Evolutionary conservation across 345 rosid species (phyloP), one percentile per base, ranked within the genome.

Genomic region (Anastatica hierochuntica): DNA sequence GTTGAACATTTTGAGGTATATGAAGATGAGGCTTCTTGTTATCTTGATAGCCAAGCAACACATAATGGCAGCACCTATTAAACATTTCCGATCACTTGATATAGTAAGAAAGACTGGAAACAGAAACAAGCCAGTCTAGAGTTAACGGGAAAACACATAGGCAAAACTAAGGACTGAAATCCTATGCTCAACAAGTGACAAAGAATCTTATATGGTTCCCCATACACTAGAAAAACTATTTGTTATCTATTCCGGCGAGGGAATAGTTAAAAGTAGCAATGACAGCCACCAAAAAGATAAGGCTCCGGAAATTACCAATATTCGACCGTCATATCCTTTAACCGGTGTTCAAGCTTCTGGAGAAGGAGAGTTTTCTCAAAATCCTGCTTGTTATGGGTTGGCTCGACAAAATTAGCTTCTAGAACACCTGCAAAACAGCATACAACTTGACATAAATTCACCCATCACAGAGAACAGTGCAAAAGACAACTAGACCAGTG

Each of bases 341-440:
- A 67, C 27, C 98, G 95, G 67, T 14, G 39, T 83, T 92, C 98
- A 71, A 88, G 94, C 72, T 79, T 92, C 69, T 92, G 96, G 62
- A 92, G 81, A 53, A 92, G 84, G 59, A 88, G 68, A 64, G 98
- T 92, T 68, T 88, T 92, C 76, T 92, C 98, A 62, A 92, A 85
- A 57, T 85, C 98, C 67, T 88, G 98, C 73, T 92, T 92, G 79
- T 79, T 81, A 74, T 92, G 98, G 62, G 87, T 78, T 41, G 98
- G 98, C 77, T 92, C 80, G 34, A 92, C 53, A 71, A 85, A 83
- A 72, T 92, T 81, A 69, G 98, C 94, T 77, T 92, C 95, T 61
- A 92, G 63, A 62, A 79, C 75, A 73, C 98, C 96, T 88, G 71
- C 19, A 51, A 66, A 70, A n/a, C 29, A 54, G 26, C 49, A 39